These are phyloP conservation scores for Auricularia cornea DNA, from an alignment of 768 basidiomycete genomes.

Conservation along the genomic window DNA sequence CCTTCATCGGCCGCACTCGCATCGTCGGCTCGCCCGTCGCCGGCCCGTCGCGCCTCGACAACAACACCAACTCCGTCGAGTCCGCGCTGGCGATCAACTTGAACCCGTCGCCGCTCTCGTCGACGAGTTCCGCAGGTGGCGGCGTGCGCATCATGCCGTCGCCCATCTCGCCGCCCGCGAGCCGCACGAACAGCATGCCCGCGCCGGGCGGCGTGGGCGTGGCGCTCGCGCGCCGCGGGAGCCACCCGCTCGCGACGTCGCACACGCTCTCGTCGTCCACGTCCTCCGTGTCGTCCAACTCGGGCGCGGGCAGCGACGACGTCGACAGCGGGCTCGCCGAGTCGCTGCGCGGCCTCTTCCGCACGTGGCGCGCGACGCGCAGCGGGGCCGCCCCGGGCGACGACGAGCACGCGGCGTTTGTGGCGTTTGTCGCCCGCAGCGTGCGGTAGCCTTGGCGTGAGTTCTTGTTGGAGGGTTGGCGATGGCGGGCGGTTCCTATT, in stretches of 20 bases:
- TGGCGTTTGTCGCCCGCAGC: background rate
- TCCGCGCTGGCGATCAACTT: conserved; percentile 1
- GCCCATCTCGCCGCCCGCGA: background rate
- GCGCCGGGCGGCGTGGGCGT: background rate
- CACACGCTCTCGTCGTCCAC: background rate
- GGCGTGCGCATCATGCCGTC: background rate
- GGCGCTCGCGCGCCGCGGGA: background rate
- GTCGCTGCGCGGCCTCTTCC: background rate
- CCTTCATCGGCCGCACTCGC: background rate
- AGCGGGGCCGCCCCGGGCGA: background rate
- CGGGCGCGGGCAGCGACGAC: background rate
- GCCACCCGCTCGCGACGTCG: background rate
- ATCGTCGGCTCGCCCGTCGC: background rate
- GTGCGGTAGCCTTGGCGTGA: background rate
- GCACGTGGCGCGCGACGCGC: background rate
- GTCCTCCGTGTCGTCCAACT: background rate
- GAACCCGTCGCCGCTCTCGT: background rate
- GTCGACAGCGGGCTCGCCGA: background rate
- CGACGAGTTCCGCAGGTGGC: background rate
- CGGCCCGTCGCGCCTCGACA: background rate
- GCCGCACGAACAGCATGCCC: background rate
- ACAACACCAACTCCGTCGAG: background rate
- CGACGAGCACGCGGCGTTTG: background rate
- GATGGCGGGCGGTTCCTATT: too few relatives aligned
- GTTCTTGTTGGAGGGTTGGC: too few relatives aligned